phyloP scores from a whole-genome alignment of 2,329 filamentous ascomycete genomes.

The Pseudogymnoascus sp. region DNA sequence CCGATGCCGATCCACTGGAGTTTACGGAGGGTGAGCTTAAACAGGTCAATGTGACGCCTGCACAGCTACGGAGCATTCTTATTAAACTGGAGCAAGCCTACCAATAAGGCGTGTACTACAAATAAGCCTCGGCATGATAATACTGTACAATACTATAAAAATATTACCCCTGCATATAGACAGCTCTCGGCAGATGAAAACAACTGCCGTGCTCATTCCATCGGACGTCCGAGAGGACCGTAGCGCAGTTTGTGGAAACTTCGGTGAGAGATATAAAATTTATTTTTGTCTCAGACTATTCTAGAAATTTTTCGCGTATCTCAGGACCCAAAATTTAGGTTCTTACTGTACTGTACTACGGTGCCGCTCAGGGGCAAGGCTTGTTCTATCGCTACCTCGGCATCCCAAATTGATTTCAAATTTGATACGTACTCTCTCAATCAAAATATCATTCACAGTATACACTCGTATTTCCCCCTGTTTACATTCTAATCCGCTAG shows the following conservation, averaged over 20 bases:
- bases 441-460: not conserved
- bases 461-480: not conserved
- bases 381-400: not conserved
- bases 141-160: constrained; percentile 3
- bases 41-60: constrained; percentile 14
- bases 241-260: not conserved
- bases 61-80: constrained; percentile 15
- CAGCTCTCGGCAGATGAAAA: not conserved
- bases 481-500: not conserved
- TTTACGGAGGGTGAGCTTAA: constrained; percentile 13
- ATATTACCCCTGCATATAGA: not conserved
- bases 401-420: not conserved
- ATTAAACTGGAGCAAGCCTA: constrained; percentile 9
- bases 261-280: not conserved
- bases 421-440: not conserved
- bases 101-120: not conserved
- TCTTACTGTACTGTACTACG: not conserved
- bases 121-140: not conserved
- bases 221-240: not conserved
- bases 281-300: not conserved
- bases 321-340: not conserved
- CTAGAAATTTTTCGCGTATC: not conserved
- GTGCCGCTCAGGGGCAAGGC: not conserved
- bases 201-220: not conserved
- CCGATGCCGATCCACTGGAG: not conserved